Conservation (phyloP, 768 basidiomycete species). For the Xerocomus spinulosus region DNA sequence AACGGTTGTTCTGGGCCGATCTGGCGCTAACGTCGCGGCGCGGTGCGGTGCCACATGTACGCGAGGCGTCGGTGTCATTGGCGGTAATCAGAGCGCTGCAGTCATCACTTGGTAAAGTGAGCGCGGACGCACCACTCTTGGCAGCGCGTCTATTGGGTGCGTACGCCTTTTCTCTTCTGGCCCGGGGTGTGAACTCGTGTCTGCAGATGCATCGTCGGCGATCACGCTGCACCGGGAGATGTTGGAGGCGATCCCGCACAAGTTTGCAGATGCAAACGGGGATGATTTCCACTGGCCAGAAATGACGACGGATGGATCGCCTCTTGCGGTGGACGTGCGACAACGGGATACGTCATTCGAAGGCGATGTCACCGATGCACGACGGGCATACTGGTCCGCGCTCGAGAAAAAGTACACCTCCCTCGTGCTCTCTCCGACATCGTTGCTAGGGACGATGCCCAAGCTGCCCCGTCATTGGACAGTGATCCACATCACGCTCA, state of each 20-base stretch:
- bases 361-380: conserved; percentile 36
- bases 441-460: conserved; percentile 39
- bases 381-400: conserved; percentile 56
- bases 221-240: conserved; percentile 84
- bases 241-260: conserved; percentile 73
- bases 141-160: conserved; percentile 63
- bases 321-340: conserved; percentile 24
- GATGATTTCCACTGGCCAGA: conserved; percentile 80
- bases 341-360: conserved; percentile 10
- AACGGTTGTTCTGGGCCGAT: conserved; percentile 63
- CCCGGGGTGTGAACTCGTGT: background rate
- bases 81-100: conserved; percentile 72
- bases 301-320: conserved; percentile 42
- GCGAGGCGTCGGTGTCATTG: conserved; percentile 69
- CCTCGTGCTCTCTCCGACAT: conserved; percentile 21
- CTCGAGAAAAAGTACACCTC: conserved; percentile 51
- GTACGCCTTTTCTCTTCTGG: conserved; percentile 2
- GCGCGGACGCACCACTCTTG: conserved; percentile 44
- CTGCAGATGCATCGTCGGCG: conserved; percentile 64
- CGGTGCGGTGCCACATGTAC: conserved; percentile 66
- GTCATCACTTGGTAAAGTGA: conserved; percentile 68
- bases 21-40: conserved; percentile 49
- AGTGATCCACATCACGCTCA: conserved; percentile 76
- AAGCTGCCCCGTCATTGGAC: conserved; percentile 76
- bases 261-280: conserved; percentile 44